Percentiles rank a stretch among this genome's conserved stretches.
Evolutionary conservation across 1,284 basidiomycete species (phyloP).

Genomic region (Heterobasidion occidentale): DNA sequence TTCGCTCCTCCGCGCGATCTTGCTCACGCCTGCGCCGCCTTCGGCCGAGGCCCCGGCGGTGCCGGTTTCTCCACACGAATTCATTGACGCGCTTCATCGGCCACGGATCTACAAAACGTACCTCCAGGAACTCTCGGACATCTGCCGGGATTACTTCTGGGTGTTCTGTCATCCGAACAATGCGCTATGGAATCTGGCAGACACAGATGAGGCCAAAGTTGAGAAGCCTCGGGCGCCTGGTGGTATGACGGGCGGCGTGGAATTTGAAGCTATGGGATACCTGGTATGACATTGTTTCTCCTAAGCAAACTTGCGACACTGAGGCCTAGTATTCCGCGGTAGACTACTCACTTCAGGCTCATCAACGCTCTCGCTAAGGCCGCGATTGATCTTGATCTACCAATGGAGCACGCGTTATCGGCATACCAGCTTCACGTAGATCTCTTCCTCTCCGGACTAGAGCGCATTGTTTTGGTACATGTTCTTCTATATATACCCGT

Average conservation of each 20-base stretch:
- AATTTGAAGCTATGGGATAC: slow-evolving; percentile 95
- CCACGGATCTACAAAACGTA: slow-evolving; percentile 89
- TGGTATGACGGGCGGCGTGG: slow-evolving; percentile 97
- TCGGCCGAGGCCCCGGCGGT: slow-evolving; percentile 57
- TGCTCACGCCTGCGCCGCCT: slow-evolving; percentile 71
- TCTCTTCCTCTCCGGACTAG: slow-evolving; percentile 82
- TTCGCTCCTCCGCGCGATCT: slow-evolving; percentile 59
- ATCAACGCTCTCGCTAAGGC: slow-evolving; percentile 69
- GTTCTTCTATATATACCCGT: neutral
- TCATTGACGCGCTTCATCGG: slow-evolving; percentile 79
- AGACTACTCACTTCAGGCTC: slow-evolving; percentile 83
- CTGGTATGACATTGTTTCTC: slow-evolving; percentile 48
- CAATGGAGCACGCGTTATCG: slow-evolving; percentile 62
- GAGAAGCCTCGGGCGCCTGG: slow-evolving; percentile 92
- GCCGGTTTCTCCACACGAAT: slow-evolving; percentile 75
- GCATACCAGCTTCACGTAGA: slow-evolving; percentile 78
- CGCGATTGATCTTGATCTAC: slow-evolving; percentile 54
- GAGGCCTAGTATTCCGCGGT: slow-evolving; percentile 6
- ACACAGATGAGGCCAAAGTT: slow-evolving; percentile 77
- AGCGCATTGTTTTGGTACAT: slow-evolving; percentile 69
- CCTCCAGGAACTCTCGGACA: slow-evolving; percentile 80
- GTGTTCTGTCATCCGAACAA: slow-evolving; percentile 97
- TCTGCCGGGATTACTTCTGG: slow-evolving; percentile 97
- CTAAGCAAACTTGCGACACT: neutral
- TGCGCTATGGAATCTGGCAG: slow-evolving; percentile 76